Evolutionary conservation across 805 yeast species (phyloP), one percentile per base, ranked within the genome.

Genomic region (Sugiyamaella chiloensis): DNA sequence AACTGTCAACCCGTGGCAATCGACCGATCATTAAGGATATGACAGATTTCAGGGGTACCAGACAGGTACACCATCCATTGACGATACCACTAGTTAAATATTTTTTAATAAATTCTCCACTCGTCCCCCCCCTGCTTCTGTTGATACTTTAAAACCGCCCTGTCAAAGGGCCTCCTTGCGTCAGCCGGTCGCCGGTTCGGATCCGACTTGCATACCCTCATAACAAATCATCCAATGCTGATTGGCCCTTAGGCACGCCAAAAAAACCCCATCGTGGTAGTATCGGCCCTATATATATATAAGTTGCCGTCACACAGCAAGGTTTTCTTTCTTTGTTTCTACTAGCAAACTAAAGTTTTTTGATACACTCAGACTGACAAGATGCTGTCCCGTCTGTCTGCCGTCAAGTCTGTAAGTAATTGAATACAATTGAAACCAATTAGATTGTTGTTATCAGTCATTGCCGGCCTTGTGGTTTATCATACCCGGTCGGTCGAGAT

Each of bases 371-470:
- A 34, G 37, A 34, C 37, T 19, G 37, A 34, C 30, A 37, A 17
- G 26, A 44, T 44, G 47, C 31, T 44, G 42, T 44, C 47, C 24
- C 47, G 47, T 24, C 26, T 44, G 37, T 44, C 47, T 20, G 41
- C 37, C 17, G 47, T 31, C 40, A 44, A 44, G 47, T 36, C 40
- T 42, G 47, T 44, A 23, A 44, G 47, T 44, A 26, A 7, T 20
- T 30, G 19, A 23, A 14, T 23, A n/a, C 27, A 19, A 34, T 14
- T 34, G 37, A 12, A 7, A 26, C 11, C 11, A 11, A 8, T 26
- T 26, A 26, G 9, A n/a, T 17, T 4, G 34, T 6, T 29, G 34
- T 3, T 29, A 12, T 9, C 5, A n/a, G 34, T 6, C 34, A 4
- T 6, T 29, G 4, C 6, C 34, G 4, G 4, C 4, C 17, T 4